Evolutionary conservation across 148 eudicot genomes (phyloP), one percentile per base, ranked within the genome.

Genomic region (Tetragonia tetragonoides): DNA sequence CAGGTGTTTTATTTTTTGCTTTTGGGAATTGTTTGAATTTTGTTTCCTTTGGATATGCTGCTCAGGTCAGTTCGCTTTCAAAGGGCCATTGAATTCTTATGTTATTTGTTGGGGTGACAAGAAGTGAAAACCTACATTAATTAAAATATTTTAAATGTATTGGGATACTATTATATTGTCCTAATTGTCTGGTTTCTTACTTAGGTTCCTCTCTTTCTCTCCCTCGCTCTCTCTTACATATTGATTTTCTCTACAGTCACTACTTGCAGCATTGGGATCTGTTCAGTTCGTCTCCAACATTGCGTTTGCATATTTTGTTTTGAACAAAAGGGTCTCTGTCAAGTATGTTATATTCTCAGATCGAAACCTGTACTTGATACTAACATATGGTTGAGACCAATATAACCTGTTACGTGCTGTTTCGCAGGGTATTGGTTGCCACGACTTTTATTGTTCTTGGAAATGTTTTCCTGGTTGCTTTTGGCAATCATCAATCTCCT

Each of bases 401-500:
- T 10, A 14, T 20, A 23, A 14, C 46, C 60, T 59, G 56, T 75
- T 70, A 51, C 44, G 66, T 83, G 28, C 69, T 78, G 37, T 84
- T 80, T 66, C 78, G 70, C 86, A 95, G 99, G 82, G 96, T 95
- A 79, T 66, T 91, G 83, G 90, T 86, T 70, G 99, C 97, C 62
- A 95, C 99, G 70, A 76, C 90, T 64, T 92, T 95, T 80, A 91
- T 95, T 72, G 97, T 95, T 75, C 91, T 95, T 73, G 97, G 99
- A 78, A 95, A 95, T 81, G 87, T 90, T 72, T 93, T 95, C 84
- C 97, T 95, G 74, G 99, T 95, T 76, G 92, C 96, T 77, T 95
- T 95, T 68, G 99, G 99, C 69, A 95, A 95, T 85, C 99, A 95
- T 83, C 99, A 95, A 77, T 95, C 99, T 73, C 96, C 96, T 81